Conservation (phyloP, 805 yeast species). For the Kuraishia hungarica region DNA sequence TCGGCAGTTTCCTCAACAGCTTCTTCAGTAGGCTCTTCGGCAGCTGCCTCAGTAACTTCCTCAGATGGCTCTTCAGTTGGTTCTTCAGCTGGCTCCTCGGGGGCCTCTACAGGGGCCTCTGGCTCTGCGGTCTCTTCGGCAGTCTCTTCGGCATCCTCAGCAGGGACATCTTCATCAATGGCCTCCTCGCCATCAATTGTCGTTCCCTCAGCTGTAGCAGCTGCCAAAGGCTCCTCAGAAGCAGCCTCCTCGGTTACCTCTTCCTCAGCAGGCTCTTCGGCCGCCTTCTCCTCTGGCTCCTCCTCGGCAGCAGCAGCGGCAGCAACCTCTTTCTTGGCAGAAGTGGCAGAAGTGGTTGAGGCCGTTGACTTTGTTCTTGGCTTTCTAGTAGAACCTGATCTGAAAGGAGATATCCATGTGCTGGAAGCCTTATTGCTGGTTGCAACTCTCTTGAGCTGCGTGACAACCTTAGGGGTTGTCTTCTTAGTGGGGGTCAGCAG, state of each 20-base stretch:
- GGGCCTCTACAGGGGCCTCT: constrained; percentile 5
- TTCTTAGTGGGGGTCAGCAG: constrained; percentile 1
- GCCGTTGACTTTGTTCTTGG: constrained; percentile 2
- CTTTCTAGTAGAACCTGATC: constrained; percentile 9
- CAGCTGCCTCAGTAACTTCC: constrained; percentile 9
- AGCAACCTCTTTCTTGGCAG: background rate
- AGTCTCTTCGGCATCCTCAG: no score
- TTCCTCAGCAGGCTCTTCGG: background rate
- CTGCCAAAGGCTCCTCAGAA: background rate
- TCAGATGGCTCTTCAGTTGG: background rate
- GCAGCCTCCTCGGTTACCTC: background rate
- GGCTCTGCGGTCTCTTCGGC: background rate
- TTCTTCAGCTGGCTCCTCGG: constrained; percentile 4
- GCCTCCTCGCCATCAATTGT: constrained; percentile 3
- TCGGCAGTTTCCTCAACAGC: constrained; percentile 4
- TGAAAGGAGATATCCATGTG: constrained; percentile 21
- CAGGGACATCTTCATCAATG: background rate
- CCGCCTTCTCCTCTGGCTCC: background rate
- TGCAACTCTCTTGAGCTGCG: constrained; percentile 8
- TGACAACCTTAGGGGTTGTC: background rate
- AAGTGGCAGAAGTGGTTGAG: background rate
- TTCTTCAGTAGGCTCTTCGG: constrained; percentile 5
- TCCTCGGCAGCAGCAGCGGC: background rate
- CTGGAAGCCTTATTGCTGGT: constrained; percentile 6
- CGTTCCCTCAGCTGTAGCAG: constrained; percentile 3